A percentile compares a stretch with the other conserved stretches of the same genome.
These are phyloP conservation scores for Epichloe sylvatica DNA, from an alignment of 2,329 filamentous ascomycete genomes.

Conservation along the genomic window DNA sequence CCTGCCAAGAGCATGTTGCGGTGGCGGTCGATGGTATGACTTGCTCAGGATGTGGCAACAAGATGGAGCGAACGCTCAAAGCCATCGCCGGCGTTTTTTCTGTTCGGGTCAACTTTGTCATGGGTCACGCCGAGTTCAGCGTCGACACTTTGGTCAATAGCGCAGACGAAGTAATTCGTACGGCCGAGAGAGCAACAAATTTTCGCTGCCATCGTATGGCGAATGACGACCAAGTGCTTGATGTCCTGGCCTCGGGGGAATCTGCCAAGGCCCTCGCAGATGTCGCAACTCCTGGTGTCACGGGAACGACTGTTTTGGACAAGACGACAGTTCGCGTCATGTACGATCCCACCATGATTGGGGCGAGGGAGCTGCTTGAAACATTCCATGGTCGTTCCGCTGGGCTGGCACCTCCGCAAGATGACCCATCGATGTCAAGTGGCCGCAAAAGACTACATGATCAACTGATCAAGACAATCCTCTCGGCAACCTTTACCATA, in stretches of 20 bases:
- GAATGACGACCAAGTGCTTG: constrained; percentile 15
- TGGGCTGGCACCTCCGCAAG: constrained; percentile 18
- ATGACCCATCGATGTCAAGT: constrained; percentile 19
- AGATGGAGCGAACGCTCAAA: constrained; percentile 17
- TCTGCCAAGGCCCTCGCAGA: constrained; percentile 12
- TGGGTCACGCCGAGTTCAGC: constrained; percentile 22
- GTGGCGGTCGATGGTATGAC: constrained; percentile 23
- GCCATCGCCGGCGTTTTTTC: constrained; percentile 16
- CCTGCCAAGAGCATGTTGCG: constrained; percentile 14
- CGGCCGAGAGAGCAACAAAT: constrained; percentile 15
- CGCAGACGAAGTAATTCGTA: constrained; percentile 15
- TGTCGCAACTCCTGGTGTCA: constrained; percentile 13
- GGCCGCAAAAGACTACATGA: constrained; percentile 18
- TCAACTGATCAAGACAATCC: constrained; percentile 18
- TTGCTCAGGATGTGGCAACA: constrained; percentile 23
- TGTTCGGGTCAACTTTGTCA: constrained; percentile 24
- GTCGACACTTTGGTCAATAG: constrained; percentile 13
- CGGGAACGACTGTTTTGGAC: constrained; percentile 12
- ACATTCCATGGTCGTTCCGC: constrained; percentile 8
- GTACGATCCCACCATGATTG: constrained; percentile 21
- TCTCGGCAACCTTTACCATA: constrained; percentile 19
- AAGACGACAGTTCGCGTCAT: constrained; percentile 18
- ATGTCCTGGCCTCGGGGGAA: constrained; percentile 13
- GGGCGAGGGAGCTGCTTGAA: constrained; percentile 17
- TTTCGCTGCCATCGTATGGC: constrained; percentile 16